Base-by-base conservation (phyloP, 306 rosid species). In the Psophocarpus tetragonolobus region DNA sequence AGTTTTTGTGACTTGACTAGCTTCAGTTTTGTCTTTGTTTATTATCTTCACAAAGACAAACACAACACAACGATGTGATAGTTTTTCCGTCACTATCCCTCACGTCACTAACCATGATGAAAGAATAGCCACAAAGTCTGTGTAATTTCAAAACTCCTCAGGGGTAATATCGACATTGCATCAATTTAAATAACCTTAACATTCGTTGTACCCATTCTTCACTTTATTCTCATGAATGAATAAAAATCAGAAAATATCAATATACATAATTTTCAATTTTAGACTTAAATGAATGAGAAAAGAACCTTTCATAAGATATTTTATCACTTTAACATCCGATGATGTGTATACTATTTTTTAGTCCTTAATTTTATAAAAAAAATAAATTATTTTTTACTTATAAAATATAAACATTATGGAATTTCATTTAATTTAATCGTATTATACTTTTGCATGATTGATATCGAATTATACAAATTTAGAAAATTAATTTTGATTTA, bases 121-220 rank as follows among this genome's bases (percentile, higher is more conserved):
- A n/a, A n/a, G n/a, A n/a, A n/a, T n/a, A n/a, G n/a, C n/a, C n/a
- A n/a, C n/a, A n/a, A n/a, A n/a, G n/a, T n/a, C n/a, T n/a, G n/a
- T n/a, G n/a, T 18, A 81, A 72, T 79, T 57, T 18, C 39, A 32
- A 7, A 84, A 73, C 62, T 76, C 87, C 8, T 20, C 0, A 27
- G 81, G 85, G 79, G 0, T 33, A 84, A 4, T 63, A 0, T 8
- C 7, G 71, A 30, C 79, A 50, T 7, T 38, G 26, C 53, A 4
- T 1, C 6, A 12, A 12, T 8, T 14, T 2, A 24, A 24, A 27
- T 6, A 13, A 53, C 64, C 75, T 75, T 58, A 24, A 44, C 15
- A 29, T 6, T 8, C 48, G 57, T 2, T 15, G 0, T 42, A 44
- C 54, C 47, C 35, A 1, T 15, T 38, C 29, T 6, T 8, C 10